Evolutionary conservation across 352 stramenopile genomes (phyloP).

Genomic region (Pythium pectinolyticum): DNA sequence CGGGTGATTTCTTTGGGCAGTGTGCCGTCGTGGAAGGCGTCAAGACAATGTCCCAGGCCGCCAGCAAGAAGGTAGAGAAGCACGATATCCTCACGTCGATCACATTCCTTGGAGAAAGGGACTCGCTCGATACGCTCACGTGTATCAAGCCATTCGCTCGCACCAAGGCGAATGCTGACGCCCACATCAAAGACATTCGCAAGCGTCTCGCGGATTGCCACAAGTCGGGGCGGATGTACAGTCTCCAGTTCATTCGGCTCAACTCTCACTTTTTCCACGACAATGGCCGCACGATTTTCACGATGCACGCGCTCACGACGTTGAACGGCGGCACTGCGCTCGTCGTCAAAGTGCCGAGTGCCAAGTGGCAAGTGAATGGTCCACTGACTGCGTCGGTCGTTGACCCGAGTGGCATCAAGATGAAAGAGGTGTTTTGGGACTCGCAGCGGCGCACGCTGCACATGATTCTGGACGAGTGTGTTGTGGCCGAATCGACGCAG

Average conservation of each 20-base stretch:
- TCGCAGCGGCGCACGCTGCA: slow-evolving; percentile 42
- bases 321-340: slow-evolving; percentile 31
- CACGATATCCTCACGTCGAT: slow-evolving; percentile 52
- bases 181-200: slow-evolving; percentile 35
- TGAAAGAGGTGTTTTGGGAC: slow-evolving; percentile 49
- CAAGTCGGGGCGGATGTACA: slow-evolving; percentile 39
- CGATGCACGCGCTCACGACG: slow-evolving; percentile 34
- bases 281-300: slow-evolving; percentile 42
- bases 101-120: slow-evolving; percentile 31
- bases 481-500: slow-evolving; percentile 29
- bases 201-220: slow-evolving; percentile 34
- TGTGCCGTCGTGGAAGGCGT: slow-evolving; percentile 45
- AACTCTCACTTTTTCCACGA: slow-evolving; percentile 60
- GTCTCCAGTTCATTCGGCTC: slow-evolving; percentile 55
- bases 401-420: slow-evolving; percentile 28
- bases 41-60: slow-evolving; percentile 32
- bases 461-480: slow-evolving; percentile 37
- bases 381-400: slow-evolving; percentile 28
- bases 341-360: slow-evolving; percentile 46
- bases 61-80: slow-evolving; percentile 15
- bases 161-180: slow-evolving; percentile 27
- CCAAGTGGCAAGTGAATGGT: slow-evolving; percentile 41
- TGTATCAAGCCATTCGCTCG: slow-evolving; percentile 54
- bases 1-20: slow-evolving; percentile 59
- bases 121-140: slow-evolving; percentile 39